These are phyloP conservation scores for Friedmanniomyces endolithicus DNA, from an alignment of 495 filamentous ascomycete species.

Conservation along the genomic window DNA sequence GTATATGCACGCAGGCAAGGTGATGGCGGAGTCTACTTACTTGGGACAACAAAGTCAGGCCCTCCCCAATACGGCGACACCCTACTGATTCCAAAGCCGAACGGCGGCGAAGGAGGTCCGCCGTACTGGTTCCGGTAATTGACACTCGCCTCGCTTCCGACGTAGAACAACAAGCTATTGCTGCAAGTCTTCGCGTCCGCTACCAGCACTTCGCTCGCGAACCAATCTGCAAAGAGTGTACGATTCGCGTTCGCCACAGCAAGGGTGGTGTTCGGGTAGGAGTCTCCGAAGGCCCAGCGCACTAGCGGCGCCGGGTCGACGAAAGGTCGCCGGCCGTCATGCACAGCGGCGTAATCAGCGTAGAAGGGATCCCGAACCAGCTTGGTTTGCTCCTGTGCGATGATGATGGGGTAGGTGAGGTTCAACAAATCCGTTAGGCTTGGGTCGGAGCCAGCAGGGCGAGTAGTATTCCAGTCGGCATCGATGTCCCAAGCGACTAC, in stretches of 20 bases:
- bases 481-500: conserved; percentile 21
- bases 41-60: conserved; percentile 46
- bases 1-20: background rate
- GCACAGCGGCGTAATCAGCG: conserved; percentile 27
- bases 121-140: conserved; percentile 30
- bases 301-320: conserved; percentile 36
- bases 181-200: conserved; percentile 32
- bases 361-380: conserved; percentile 31
- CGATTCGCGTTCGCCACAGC: conserved; percentile 35
- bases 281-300: conserved; percentile 46
- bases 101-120: conserved; percentile 26
- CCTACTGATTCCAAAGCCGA: conserved; percentile 35
- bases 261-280: conserved; percentile 28
- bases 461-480: conserved; percentile 13
- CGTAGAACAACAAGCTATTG: conserved; percentile 33
- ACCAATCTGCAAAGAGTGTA: conserved; percentile 44
- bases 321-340: conserved; percentile 29
- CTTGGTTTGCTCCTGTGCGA: conserved; percentile 20
- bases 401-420: conserved; percentile 9
- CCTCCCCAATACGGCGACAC: conserved; percentile 38
- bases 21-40: conserved; percentile 9
- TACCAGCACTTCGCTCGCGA: conserved; percentile 34
- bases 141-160: conserved; percentile 18
- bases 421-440: conserved; percentile 13
- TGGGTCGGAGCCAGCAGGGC: conserved; percentile 8